Evolutionary conservation across 1,284 basidiomycete species (phyloP).

Genomic region (Tausonia pullulans): DNA sequence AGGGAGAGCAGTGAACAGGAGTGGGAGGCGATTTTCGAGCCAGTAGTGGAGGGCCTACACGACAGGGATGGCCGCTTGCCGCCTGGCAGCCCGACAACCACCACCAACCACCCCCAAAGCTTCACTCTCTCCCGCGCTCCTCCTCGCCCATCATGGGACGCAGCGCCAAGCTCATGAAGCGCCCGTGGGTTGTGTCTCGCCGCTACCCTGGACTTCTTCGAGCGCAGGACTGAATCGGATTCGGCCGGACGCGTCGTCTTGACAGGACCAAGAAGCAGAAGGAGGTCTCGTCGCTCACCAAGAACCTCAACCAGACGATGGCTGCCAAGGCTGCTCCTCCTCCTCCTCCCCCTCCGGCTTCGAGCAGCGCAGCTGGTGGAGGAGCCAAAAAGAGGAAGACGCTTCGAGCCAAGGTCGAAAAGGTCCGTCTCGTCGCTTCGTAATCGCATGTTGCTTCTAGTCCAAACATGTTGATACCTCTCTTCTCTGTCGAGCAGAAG

Average conservation of each 20-base stretch:
- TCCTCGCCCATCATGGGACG: neutral
- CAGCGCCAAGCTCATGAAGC: conserved; percentile 3
- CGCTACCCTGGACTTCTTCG: neutral
- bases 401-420: neutral
- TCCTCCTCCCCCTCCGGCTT: neutral
- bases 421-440: neutral
- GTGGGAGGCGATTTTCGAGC: too few relatives aligned
- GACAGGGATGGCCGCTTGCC: too few relatives aligned
- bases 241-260: neutral
- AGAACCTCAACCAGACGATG: neutral
- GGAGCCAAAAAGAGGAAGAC: conserved; percentile 7
- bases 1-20: too few relatives aligned
- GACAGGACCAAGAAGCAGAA: conserved; percentile 1
- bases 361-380: neutral
- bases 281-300: neutral
- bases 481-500: too few relatives aligned
- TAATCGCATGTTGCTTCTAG: too few relatives aligned
- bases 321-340: neutral
- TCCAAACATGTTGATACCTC: too few relatives aligned
- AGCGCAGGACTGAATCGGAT: neutral
- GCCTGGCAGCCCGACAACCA: too few relatives aligned
- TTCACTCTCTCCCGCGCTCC: too few relatives aligned
- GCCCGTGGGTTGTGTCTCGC: neutral
- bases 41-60: too few relatives aligned
- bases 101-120: too few relatives aligned